phyloP scores from a whole-genome alignment of 176 grass and related monocot genomes.

The Zea luxurians region DNA sequence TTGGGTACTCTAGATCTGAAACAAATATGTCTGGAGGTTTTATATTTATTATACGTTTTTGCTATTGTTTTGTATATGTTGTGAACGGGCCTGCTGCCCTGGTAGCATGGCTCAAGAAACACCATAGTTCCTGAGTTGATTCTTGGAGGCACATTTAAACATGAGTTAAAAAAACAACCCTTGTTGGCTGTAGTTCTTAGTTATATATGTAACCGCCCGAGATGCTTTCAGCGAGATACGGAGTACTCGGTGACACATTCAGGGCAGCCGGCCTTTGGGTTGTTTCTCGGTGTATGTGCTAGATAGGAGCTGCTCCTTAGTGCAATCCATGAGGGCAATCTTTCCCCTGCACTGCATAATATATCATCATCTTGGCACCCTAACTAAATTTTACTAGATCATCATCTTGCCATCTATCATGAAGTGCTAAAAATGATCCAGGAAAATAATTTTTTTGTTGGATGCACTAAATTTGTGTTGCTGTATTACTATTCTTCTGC shows the following conservation, averaged over 20 bases:
- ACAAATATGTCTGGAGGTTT: background rate
- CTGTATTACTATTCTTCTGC: conserved; percentile 9
- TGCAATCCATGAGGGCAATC: background rate
- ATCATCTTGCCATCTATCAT: background rate
- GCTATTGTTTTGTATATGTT: background rate
- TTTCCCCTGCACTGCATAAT: background rate
- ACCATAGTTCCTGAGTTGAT: background rate
- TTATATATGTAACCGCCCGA: background rate
- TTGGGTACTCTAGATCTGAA: background rate
- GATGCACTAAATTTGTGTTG: conserved; percentile 2
- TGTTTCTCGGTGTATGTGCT: background rate
- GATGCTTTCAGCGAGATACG: background rate
- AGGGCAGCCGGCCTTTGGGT: background rate
- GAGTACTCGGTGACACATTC: background rate
- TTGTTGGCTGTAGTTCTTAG: background rate
- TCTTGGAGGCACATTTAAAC: background rate
- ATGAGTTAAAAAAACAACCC: background rate
- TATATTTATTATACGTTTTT: background rate
- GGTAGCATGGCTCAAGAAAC: background rate
- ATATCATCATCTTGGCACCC: background rate
- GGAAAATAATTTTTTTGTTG: background rate
- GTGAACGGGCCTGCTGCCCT: background rate
- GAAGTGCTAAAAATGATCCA: background rate
- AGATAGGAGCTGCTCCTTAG: background rate
- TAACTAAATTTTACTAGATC: conserved; percentile 8